These are phyloP conservation scores for Pachysolen tannophilus DNA, from an alignment of 805 yeast species.

Conservation along the genomic window DNA sequence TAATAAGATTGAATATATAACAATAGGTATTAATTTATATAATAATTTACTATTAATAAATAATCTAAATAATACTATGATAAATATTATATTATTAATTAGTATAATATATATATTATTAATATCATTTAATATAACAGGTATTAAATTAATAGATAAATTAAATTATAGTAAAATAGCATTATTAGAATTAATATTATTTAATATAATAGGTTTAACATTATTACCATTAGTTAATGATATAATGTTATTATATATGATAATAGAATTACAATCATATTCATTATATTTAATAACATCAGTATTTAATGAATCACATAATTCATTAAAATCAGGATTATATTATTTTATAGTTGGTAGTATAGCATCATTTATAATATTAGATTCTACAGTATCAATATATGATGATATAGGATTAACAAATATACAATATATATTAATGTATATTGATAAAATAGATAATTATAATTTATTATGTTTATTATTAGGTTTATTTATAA, in stretches of 20 bases:
- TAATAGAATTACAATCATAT: slow-evolving; percentile 15
- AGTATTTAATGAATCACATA: slow-evolving; percentile 12
- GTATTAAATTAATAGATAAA: slow-evolving; percentile 5
- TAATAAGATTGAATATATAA: slow-evolving; percentile 1
- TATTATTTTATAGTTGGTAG: slow-evolving; percentile 13
- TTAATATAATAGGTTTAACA: slow-evolving; percentile 12
- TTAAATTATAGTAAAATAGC: slow-evolving; percentile 10
- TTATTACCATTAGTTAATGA: slow-evolving; percentile 10
- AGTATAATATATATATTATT: slow-evolving; percentile 2
- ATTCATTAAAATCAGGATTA: slow-evolving; percentile 12
- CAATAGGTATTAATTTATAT: slow-evolving; percentile 1
- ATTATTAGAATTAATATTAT: slow-evolving; percentile 11
- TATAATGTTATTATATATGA: slow-evolving; percentile 11
- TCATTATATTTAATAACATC: slow-evolving; percentile 13
- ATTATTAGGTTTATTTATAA: slow-evolving; percentile 12
- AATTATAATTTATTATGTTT: slow-evolving; percentile 10
- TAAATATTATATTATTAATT: slow-evolving; percentile 2
- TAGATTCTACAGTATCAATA: slow-evolving; percentile 11
- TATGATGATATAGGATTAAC: slow-evolving; percentile 11
- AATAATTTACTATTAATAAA: slow-evolving; percentile 4
- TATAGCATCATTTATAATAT: slow-evolving; percentile 12
- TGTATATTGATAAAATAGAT: slow-evolving; percentile 7
- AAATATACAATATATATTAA: slow-evolving; percentile 10
- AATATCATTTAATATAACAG: slow-evolving; percentile 3
- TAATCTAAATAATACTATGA: slow-evolving; percentile 3